Conservation (phyloP, 108 stramenopile species). For the Skeletonema tropicum region DNA sequence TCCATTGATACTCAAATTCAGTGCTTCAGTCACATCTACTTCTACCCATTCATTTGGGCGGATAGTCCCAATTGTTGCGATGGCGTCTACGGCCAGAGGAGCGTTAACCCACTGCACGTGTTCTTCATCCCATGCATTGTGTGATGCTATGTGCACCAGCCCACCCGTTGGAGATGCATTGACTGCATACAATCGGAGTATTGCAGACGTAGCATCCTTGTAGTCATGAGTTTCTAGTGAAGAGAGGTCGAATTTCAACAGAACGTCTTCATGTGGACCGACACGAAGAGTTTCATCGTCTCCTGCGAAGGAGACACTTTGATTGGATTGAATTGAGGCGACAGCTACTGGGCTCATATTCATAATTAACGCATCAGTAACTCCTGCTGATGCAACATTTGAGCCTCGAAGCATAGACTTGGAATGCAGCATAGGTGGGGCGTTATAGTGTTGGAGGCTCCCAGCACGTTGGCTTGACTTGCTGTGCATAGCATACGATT, state of each 20-base stretch:
- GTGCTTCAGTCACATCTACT: conserved; percentile 33
- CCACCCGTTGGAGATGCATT: conserved; percentile 36
- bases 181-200: conserved; percentile 34
- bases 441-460: not conserved
- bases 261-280: conserved; percentile 6
- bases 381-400: not conserved
- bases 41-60: conserved; percentile 37
- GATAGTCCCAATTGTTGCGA: conserved; percentile 11
- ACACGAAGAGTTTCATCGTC: conserved; percentile 6
- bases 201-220: conserved; percentile 11
- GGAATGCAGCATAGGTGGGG: conserved; percentile 5
- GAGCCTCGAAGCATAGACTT: conserved; percentile 17
- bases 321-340: conserved; percentile 18
- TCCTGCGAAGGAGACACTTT: not conserved
- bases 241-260: conserved; percentile 31
- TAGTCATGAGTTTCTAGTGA: conserved; percentile 15
- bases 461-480: not conserved
- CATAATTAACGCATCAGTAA: conserved; percentile 15
- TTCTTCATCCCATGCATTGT: conserved; percentile 20
- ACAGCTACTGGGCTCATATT: conserved; percentile 22
- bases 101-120: conserved; percentile 26
- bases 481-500: not conserved
- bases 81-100: conserved; percentile 10
- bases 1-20: conserved; percentile 8
- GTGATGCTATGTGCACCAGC: conserved; percentile 21